Conservation (phyloP, 208 protist genomes). For the Acanthamoeba quina region DNA sequence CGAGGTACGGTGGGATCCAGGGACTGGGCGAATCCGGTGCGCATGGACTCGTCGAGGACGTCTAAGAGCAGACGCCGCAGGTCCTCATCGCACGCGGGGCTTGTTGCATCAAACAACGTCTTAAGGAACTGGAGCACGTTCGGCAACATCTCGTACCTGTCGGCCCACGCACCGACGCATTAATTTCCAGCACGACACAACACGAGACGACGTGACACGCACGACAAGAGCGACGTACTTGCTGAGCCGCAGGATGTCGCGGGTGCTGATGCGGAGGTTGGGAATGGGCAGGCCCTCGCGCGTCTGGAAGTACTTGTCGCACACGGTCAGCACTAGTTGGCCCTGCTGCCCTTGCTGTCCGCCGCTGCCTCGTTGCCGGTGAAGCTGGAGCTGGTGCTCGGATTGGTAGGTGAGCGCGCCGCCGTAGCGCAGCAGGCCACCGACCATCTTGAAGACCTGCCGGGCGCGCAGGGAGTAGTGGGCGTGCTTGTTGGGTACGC, state of each 20-base stretch:
- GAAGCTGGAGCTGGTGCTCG: not conserved
- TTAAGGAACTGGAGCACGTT: conserved; percentile 4
- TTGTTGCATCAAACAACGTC: not conserved
- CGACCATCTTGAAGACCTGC: conserved; percentile 41
- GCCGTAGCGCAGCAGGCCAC: conserved; percentile 34
- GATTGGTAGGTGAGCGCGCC: not conserved
- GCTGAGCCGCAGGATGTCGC: not conserved
- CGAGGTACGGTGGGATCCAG: not conserved
- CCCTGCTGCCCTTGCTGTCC: not conserved
- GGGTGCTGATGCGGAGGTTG: not conserved
- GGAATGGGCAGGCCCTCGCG: not conserved
- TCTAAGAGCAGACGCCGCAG: not conserved
- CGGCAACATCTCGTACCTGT: not conserved
- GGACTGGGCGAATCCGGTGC: not conserved
- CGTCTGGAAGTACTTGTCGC: conserved; percentile 34
- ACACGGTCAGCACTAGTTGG: not conserved
- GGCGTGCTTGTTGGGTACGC: not conserved
- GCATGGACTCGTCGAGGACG: not conserved
- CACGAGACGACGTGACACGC: not conserved
- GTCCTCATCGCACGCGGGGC: not conserved
- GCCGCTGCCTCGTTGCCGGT: too few species aligned
- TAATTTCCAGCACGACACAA: not conserved
- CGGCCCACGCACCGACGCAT: not conserved
- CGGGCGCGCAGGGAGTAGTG: not conserved
- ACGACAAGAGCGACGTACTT: not conserved